A percentile compares a stretch with the other conserved stretches of the same genome.
Evolutionary conservation across 371 early-diverging fungal genomes (phyloP).

Genomic region (Actinomortierella ambigua): DNA sequence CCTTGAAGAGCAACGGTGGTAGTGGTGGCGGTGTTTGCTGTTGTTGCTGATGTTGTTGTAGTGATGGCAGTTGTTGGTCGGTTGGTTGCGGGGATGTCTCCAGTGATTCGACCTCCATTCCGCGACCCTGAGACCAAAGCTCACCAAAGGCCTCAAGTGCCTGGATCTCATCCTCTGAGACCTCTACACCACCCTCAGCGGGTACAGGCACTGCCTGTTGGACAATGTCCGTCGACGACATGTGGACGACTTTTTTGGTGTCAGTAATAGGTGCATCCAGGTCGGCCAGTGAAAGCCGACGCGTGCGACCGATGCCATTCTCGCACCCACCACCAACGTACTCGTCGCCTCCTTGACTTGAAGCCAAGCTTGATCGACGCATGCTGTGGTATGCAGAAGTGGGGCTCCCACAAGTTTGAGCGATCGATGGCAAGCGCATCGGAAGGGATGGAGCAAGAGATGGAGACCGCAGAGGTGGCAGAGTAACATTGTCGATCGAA

Average conservation of each 20-base stretch:
- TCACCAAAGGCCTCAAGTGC: constrained; percentile 41
- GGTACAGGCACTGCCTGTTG: not conserved
- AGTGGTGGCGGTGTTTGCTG: not conserved
- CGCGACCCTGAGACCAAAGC: constrained; percentile 43
- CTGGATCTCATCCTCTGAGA: constrained; percentile 43
- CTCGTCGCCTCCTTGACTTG: too few relatives aligned
- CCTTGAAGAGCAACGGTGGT: not conserved
- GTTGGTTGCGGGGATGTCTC: not conserved
- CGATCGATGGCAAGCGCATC: constrained; percentile 25
- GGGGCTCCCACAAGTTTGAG: not conserved
- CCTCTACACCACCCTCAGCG: constrained; percentile 33
- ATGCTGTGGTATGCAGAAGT: too few relatives aligned
- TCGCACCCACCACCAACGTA: too few relatives aligned
- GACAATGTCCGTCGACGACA: constrained; percentile 4
- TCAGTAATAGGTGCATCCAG: constrained; percentile 38
- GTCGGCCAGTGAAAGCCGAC: constrained; percentile 40
- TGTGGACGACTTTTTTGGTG: constrained; percentile 28
- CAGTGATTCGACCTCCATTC: constrained; percentile 12
- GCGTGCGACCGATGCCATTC: constrained; percentile 7
- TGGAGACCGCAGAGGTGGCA: constrained; percentile 26
- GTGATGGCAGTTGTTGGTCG: constrained; percentile 6
- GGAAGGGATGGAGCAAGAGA: constrained; percentile 4
- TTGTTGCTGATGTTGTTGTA: constrained; percentile 13
- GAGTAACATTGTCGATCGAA: constrained; percentile 18
- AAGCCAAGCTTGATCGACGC: too few relatives aligned